Conservation (phyloP, 495 filamentous ascomycete species). For the Elaphomyces granulatus region DNA sequence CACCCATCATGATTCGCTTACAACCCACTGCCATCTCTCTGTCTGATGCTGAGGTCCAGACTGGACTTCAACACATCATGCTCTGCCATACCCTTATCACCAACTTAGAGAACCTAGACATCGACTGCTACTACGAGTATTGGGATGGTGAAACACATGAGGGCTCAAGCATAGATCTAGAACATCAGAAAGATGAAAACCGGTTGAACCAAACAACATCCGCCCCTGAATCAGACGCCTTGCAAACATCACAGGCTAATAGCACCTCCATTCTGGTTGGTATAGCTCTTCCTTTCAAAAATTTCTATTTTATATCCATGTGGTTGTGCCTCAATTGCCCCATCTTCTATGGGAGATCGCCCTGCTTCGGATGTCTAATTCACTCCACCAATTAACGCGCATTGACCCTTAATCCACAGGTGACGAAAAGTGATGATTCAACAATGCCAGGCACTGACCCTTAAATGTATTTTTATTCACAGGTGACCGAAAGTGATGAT, state of each 20-base stretch:
- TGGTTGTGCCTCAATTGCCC: neutral
- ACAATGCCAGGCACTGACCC: neutral
- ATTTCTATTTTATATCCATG: neutral
- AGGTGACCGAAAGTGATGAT: too few relatives aligned
- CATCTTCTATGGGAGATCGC: neutral
- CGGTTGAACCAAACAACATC: neutral
- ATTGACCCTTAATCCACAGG: too few relatives aligned
- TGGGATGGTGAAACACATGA: neutral
- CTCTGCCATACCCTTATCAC: neutral
- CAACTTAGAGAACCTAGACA: neutral
- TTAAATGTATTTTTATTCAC: neutral
- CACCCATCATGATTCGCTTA: neutral
- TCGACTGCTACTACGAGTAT: neutral
- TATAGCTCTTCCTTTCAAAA: neutral
- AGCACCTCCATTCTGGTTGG: neutral
- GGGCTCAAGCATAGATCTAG: neutral
- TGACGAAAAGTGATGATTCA: too few relatives aligned
- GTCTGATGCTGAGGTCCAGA: neutral
- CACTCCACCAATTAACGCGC: too few relatives aligned
- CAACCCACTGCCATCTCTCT: neutral
- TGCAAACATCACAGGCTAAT: neutral
- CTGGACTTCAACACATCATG: neutral
- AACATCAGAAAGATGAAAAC: neutral
- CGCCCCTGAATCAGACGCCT: neutral
- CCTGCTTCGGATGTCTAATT: too few relatives aligned